These are phyloP conservation scores for Leccinum disarticulatum DNA, from an alignment of 768 basidiomycete species.

Conservation along the genomic window DNA sequence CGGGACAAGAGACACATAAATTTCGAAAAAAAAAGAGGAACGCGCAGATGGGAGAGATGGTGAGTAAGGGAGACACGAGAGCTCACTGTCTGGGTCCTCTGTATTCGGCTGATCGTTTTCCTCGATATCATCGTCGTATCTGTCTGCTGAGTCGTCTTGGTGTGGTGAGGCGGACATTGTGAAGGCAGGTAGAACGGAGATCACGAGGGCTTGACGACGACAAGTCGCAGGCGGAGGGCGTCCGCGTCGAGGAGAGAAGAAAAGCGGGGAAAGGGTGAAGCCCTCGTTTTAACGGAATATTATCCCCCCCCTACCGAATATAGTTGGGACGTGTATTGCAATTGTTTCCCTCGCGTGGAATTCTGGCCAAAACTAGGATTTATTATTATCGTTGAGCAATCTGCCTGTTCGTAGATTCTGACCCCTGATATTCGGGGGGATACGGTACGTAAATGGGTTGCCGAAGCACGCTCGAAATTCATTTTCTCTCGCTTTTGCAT, in stretches of 20 bases:
- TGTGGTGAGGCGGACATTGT: slow-evolving; percentile 64
- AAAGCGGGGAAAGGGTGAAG: slow-evolving; percentile 65
- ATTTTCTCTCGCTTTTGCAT: slow-evolving; percentile 30
- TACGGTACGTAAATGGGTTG: slow-evolving; percentile 58
- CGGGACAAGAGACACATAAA: too few species aligned
- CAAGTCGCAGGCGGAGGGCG: slow-evolving; percentile 24
- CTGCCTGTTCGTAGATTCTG: slow-evolving; percentile 48
- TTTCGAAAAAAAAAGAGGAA: too few species aligned
- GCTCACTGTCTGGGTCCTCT: slow-evolving; percentile 34
- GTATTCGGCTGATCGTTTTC: slow-evolving; percentile 44
- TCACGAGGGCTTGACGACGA: slow-evolving; percentile 27
- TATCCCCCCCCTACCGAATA: slow-evolving; percentile 63
- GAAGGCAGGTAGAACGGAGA: slow-evolving; percentile 20
- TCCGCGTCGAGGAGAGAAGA: slow-evolving; percentile 43
- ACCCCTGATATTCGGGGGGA: slow-evolving; percentile 58
- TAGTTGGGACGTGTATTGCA: slow-evolving; percentile 60
- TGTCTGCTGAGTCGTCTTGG: slow-evolving; percentile 55
- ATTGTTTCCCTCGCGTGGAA: slow-evolving; percentile 70
- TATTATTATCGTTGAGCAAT: slow-evolving; percentile 58
- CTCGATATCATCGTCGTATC: slow-evolving; percentile 59
- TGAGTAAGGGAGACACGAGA: slow-evolving; percentile 11
- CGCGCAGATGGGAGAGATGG: slow-evolving; percentile 12
- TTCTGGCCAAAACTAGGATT: slow-evolving; percentile 53
- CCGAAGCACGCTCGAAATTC: slow-evolving; percentile 35
- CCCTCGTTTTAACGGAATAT: slow-evolving; percentile 75